Conservation (phyloP, 768 basidiomycete species). For the Tubosaeta brunneosetosa region DNA sequence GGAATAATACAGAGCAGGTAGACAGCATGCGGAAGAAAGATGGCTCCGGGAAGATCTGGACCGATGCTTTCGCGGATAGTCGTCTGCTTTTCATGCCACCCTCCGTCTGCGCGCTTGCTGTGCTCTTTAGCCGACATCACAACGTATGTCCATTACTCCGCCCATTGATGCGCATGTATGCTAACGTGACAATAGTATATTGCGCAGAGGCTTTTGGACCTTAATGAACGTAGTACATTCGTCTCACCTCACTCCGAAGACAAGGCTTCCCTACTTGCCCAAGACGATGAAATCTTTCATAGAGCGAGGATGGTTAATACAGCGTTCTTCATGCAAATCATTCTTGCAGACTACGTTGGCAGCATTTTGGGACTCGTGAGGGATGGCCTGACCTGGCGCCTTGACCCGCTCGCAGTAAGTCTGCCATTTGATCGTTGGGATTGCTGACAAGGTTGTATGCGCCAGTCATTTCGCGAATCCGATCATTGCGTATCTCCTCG, state of each 20-base stretch:
- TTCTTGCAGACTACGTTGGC: slow-evolving; percentile 70
- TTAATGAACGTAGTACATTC: slow-evolving; percentile 62
- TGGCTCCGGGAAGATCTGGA: slow-evolving; percentile 61
- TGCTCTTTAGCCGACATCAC: slow-evolving; percentile 69
- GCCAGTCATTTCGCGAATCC: slow-evolving; percentile 45
- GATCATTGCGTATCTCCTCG: slow-evolving; percentile 53
- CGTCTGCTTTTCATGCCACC: slow-evolving; percentile 72
- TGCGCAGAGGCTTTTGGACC: slow-evolving; percentile 57
- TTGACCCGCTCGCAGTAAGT: slow-evolving; percentile 60
- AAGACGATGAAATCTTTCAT: slow-evolving; percentile 78
- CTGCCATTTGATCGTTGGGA: background rate
- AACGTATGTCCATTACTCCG: slow-evolving; percentile 44
- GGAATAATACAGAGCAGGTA: slow-evolving; percentile 45
- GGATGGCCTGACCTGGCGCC: slow-evolving; percentile 60
- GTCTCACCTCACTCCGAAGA: slow-evolving; percentile 14
- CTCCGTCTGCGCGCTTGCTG: slow-evolving; percentile 58
- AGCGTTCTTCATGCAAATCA: slow-evolving; percentile 65
- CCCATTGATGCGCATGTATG: background rate
- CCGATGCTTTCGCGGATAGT: slow-evolving; percentile 67
- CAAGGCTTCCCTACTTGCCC: slow-evolving; percentile 30
- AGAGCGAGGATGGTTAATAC: slow-evolving; percentile 71
- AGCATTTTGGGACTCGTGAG: slow-evolving; percentile 66
- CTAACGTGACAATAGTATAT: slow-evolving; percentile 47
- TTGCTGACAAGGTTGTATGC: background rate
- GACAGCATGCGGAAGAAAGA: slow-evolving; percentile 54